A percentile compares a stretch with the other conserved stretches of the same genome.
phyloP scores from a whole-genome alignment of 805 yeast genomes.

The Candida rishiriensis region DNA sequence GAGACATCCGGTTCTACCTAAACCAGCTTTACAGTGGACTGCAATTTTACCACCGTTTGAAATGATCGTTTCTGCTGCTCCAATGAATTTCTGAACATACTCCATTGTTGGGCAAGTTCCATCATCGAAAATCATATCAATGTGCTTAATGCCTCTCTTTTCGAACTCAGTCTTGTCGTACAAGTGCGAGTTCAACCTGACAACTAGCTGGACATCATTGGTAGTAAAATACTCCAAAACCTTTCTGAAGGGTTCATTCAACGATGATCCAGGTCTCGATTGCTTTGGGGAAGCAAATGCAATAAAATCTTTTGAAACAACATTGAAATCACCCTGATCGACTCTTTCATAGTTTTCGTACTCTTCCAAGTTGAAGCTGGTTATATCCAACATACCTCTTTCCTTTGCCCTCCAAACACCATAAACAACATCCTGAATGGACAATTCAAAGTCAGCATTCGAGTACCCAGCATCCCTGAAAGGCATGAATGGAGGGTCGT shows the following conservation, averaged over 20 bases:
- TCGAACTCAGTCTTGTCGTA: slow-evolving; percentile 84
- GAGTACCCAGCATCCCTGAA: slow-evolving; percentile 98
- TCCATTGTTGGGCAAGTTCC: slow-evolving; percentile 97
- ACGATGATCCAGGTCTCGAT: slow-evolving; percentile 41
- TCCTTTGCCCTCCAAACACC: slow-evolving; percentile 98
- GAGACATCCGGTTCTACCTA: slow-evolving; percentile 96
- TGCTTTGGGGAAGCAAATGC: slow-evolving; percentile 98
- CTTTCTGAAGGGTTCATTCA: slow-evolving; percentile 74
- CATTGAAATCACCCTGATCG: slow-evolving; percentile 95
- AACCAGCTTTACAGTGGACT: slow-evolving; percentile 98
- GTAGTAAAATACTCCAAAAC: slow-evolving; percentile 73
- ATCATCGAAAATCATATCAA: slow-evolving; percentile 96
- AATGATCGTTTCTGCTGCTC: slow-evolving; percentile 89
- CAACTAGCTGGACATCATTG: slow-evolving; percentile 81
- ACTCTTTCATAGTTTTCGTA: slow-evolving; percentile 93
- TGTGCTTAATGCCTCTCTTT: slow-evolving; percentile 76
- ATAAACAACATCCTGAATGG: slow-evolving; percentile 92
- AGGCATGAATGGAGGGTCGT: slow-evolving; percentile 89
- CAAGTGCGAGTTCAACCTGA: slow-evolving; percentile 85
- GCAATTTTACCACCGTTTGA: slow-evolving; percentile 89
- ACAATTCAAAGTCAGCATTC: slow-evolving; percentile 86
- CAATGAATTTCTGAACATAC: slow-evolving; percentile 86
- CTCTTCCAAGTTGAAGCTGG: slow-evolving; percentile 84
- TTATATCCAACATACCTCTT: slow-evolving; percentile 79
- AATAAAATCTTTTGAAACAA: slow-evolving; percentile 85